phyloP scores from a whole-genome alignment of 495 filamentous ascomycete genomes.

The Penicillium antarcticum region DNA sequence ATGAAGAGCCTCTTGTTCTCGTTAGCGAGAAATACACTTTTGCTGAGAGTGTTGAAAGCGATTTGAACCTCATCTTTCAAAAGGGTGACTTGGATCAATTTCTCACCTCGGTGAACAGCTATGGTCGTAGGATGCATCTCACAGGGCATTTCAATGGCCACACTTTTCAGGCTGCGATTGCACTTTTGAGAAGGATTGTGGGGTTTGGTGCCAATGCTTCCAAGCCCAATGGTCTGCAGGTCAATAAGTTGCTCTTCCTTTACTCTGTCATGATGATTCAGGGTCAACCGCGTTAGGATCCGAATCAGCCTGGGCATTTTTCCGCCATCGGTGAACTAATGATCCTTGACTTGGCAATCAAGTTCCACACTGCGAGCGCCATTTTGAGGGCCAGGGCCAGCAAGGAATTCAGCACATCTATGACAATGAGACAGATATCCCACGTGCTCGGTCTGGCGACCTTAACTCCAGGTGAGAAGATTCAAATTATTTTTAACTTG shows the following conservation, averaged over 20 bases:
- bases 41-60: background rate
- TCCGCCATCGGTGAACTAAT: too few species aligned
- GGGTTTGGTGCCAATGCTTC: background rate
- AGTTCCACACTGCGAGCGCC: background rate
- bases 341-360: background rate
- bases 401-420: background rate
- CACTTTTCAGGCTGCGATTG: background rate
- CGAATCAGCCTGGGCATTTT: too few species aligned
- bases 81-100: background rate
- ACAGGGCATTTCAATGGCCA: too few species aligned
- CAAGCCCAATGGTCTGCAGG: too few species aligned
- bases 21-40: background rate
- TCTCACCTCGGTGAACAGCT: too few species aligned
- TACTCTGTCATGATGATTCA: too few species aligned
- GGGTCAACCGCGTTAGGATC: too few species aligned
- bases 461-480: slow-evolving; percentile 2
- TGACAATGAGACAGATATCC: background rate
- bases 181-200: background rate
- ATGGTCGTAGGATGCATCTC: too few species aligned
- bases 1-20: background rate
- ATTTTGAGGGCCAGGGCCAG: background rate
- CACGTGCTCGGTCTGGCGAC: slow-evolving; percentile 1
- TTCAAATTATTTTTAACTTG: too few species aligned
- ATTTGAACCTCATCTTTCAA: background rate
- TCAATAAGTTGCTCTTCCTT: too few species aligned